Conservation (phyloP, 805 yeast species). For the Wickerhamomyces pijperi region DNA sequence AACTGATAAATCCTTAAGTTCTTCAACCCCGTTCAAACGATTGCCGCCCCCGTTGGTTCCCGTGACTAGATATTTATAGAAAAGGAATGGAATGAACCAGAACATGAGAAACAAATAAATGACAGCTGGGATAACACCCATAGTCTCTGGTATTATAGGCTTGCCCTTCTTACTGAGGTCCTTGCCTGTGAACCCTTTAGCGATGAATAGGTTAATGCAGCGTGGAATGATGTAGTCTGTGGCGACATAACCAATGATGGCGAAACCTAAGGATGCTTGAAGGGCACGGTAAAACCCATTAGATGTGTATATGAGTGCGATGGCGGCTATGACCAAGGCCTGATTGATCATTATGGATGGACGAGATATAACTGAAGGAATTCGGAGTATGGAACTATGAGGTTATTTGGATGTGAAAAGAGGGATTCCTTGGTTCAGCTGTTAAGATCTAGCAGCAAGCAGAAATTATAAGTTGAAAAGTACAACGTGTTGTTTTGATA, state of each 20-base stretch:
- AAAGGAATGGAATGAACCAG: slow-evolving; percentile 78
- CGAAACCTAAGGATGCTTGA: slow-evolving; percentile 51
- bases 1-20: slow-evolving; percentile 1
- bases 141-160: slow-evolving; percentile 78
- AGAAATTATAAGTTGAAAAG: too few relatives aligned
- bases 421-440: too few relatives aligned
- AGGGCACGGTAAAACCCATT: slow-evolving; percentile 15
- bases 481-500: too few relatives aligned
- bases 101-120: slow-evolving; percentile 75
- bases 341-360: slow-evolving; percentile 1
- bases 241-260: slow-evolving; percentile 51
- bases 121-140: slow-evolving; percentile 83
- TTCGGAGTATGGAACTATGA: too few relatives aligned
- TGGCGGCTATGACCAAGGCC: slow-evolving; percentile 3
- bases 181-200: slow-evolving; percentile 74
- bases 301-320: slow-evolving; percentile 11
- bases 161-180: slow-evolving; percentile 71
- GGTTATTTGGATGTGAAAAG: too few relatives aligned
- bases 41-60: slow-evolving; percentile 49
- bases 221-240: slow-evolving; percentile 58
- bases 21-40: slow-evolving; percentile 26
- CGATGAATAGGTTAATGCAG: slow-evolving; percentile 53
- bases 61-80: slow-evolving; percentile 61
- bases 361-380: too few relatives aligned
- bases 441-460: too few relatives aligned